phyloP scores from a whole-genome alignment of 192 early-diverging fungal genomes.

The Coemansia sp. region DNA sequence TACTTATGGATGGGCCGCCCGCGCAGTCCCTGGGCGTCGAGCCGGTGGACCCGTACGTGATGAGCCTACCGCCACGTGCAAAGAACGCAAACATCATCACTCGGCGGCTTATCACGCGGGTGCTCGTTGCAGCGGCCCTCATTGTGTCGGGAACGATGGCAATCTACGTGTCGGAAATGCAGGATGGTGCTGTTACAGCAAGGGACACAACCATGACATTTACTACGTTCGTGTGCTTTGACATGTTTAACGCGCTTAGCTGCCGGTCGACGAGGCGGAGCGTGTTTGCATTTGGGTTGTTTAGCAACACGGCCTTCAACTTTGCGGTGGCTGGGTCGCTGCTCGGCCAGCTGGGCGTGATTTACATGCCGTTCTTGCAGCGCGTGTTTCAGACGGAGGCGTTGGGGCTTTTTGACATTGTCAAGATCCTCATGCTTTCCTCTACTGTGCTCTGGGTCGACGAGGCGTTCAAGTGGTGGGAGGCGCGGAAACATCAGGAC shows the following conservation, averaged over 20 bases:
- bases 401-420: conserved; percentile 69
- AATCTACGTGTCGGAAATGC: conserved; percentile 76
- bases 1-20: conserved; percentile 97
- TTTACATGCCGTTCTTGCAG: conserved; percentile 89
- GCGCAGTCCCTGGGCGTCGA: conserved; percentile 98
- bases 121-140: conserved; percentile 73
- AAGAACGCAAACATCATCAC: conserved; percentile 81
- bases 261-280: conserved; percentile 87
- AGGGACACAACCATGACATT: conserved; percentile 94
- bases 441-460: conserved; percentile 83
- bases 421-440: conserved; percentile 66
- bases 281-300: conserved; percentile 75
- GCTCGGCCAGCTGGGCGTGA: conserved; percentile 81
- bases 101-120: conserved; percentile 63
- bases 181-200: conserved; percentile 66
- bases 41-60: conserved; percentile 86
- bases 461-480: conserved; percentile 75
- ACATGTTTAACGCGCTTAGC: conserved; percentile 91
- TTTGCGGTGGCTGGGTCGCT: conserved; percentile 77
- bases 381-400: conserved; percentile 91
- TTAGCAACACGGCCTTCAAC: conserved; percentile 89
- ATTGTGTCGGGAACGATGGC: conserved; percentile 86
- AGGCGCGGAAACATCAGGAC: conserved; percentile 17
- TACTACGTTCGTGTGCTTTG: conserved; percentile 94
- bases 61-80: conserved; percentile 81